These are phyloP conservation scores for Penicillium pulvis DNA, from an alignment of 495 filamentous ascomycete species.

Conservation along the genomic window DNA sequence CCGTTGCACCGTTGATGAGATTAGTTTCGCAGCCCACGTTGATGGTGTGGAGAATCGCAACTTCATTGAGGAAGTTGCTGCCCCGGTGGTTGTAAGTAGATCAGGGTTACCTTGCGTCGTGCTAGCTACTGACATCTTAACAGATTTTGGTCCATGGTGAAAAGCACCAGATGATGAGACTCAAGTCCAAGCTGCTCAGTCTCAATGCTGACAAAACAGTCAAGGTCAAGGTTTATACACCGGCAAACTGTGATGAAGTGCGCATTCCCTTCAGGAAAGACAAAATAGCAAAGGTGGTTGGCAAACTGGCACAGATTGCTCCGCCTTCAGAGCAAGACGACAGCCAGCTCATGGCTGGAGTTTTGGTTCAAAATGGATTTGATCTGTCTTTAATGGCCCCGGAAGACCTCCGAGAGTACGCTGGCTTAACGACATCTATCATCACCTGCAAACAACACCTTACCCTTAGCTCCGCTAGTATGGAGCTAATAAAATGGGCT, in stretches of 20 bases:
- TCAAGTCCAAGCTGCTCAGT: slow-evolving; percentile 91
- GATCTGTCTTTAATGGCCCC: slow-evolving; percentile 95
- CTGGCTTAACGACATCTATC: slow-evolving; percentile 89
- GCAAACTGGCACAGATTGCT: slow-evolving; percentile 80
- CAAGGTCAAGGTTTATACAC: slow-evolving; percentile 88
- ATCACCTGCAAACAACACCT: slow-evolving; percentile 89
- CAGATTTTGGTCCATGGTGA: slow-evolving; percentile 96
- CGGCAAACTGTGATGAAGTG: slow-evolving; percentile 93
- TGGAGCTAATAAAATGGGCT: slow-evolving; percentile 91
- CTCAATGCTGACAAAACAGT: slow-evolving; percentile 77
- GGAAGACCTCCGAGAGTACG: slow-evolving; percentile 92
- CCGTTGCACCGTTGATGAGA: slow-evolving; percentile 88
- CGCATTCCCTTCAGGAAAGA: slow-evolving; percentile 94
- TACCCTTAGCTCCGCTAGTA: slow-evolving; percentile 80
- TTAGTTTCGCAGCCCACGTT: slow-evolving; percentile 93
- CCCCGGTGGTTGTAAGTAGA: slow-evolving; percentile 82
- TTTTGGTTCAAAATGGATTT: slow-evolving; percentile 95
- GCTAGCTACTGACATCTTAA: slow-evolving; percentile 3
- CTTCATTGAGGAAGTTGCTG: slow-evolving; percentile 90
- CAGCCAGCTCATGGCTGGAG: slow-evolving; percentile 72
- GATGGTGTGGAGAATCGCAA: slow-evolving; percentile 93
- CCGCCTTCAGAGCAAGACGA: slow-evolving; percentile 58
- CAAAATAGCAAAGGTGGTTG: slow-evolving; percentile 94
- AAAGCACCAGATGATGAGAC: slow-evolving; percentile 95
- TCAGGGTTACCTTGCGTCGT: background rate